phyloP scores from a whole-genome alignment of 1,139 yeast species.

The Diutina pseudorugosa region DNA sequence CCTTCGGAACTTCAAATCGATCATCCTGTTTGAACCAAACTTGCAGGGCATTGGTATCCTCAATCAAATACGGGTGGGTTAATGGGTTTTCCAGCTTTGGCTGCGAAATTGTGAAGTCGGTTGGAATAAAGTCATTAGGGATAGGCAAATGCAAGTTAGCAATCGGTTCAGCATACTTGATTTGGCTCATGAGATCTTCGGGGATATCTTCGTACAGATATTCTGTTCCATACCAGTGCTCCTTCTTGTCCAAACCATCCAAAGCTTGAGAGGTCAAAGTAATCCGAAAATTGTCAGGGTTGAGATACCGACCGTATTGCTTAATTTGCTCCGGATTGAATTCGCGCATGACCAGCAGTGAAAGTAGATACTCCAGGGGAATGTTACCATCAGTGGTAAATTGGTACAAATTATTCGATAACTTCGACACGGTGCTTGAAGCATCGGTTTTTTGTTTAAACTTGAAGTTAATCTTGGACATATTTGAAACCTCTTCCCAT shows the following conservation, averaged over 20 bases:
- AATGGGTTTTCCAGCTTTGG: slow-evolving; percentile 21
- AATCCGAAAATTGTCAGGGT: slow-evolving; percentile 48
- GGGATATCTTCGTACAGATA: slow-evolving; percentile 41
- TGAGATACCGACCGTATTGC: slow-evolving; percentile 39
- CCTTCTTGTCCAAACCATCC: slow-evolving; percentile 29
- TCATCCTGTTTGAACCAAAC: slow-evolving; percentile 92
- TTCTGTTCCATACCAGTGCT: slow-evolving; percentile 88
- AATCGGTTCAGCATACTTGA: slow-evolving; percentile 23
- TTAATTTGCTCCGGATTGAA: slow-evolving; percentile 45
- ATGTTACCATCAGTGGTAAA: slow-evolving; percentile 27
- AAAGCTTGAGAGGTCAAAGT: slow-evolving; percentile 42
- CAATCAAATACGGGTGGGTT: slow-evolving; percentile 25
- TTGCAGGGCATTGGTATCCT: slow-evolving; percentile 21
- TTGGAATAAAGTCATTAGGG: slow-evolving; percentile 70
- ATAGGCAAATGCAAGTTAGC: slow-evolving; percentile 47
- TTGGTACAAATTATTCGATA: slow-evolving; percentile 32
- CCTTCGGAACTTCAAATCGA: slow-evolving; percentile 80
- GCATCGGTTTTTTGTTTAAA: slow-evolving; percentile 59
- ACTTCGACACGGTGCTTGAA: slow-evolving; percentile 43
- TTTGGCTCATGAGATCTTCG: slow-evolving; percentile 18
- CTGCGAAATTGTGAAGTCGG: slow-evolving; percentile 50
- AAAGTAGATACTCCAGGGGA: slow-evolving; percentile 53
- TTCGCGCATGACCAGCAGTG: slow-evolving; percentile 43
- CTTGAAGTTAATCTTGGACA: slow-evolving; percentile 41
- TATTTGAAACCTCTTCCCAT: slow-evolving; percentile 36